phyloP scores from a whole-genome alignment of 345 rosid genomes.

The Salix viminalis region DNA sequence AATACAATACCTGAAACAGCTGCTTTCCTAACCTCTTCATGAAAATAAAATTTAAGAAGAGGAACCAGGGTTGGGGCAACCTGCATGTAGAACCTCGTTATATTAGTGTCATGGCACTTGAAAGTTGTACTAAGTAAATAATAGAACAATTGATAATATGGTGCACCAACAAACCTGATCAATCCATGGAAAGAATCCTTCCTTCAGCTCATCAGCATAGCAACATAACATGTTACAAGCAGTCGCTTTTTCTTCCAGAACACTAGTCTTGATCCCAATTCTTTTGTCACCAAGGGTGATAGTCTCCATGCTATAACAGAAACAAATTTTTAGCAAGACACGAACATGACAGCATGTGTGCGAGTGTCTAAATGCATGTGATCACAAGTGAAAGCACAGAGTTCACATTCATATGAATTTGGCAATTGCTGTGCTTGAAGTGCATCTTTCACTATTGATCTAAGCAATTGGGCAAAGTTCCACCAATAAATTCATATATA shows the following conservation, averaged over 20 bases:
- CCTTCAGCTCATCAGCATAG: conserved; percentile 98
- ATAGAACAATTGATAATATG: conserved; percentile 1
- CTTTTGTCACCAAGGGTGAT: conserved; percentile 98
- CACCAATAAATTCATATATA: background rate
- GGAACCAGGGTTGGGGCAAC: conserved; percentile 97
- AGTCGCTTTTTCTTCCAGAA: conserved; percentile 96
- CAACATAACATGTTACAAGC: conserved; percentile 99
- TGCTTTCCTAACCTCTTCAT: conserved; percentile 99
- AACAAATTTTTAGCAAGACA: conserved; percentile 17
- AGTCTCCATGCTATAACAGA: conserved; percentile 88
- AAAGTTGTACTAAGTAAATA: background rate
- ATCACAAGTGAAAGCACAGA: background rate
- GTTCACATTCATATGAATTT: background rate
- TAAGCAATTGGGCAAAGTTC: background rate
- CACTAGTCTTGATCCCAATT: conserved; percentile 97
- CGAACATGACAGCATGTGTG: background rate
- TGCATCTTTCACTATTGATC: background rate
- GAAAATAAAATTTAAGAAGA: conserved; percentile 95
- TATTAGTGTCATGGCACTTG: conserved; percentile 1
- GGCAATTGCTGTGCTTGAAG: background rate
- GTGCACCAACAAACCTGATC: conserved; percentile 60
- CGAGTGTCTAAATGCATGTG: background rate
- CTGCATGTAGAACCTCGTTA: conserved; percentile 34
- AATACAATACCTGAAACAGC: conserved; percentile 90
- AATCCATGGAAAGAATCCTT: conserved; percentile 98